A percentile compares a stretch with the other conserved stretches of the same genome.
Conservation (phyloP, 805 yeast genomes). For the Spathaspora arborariae region DNA sequence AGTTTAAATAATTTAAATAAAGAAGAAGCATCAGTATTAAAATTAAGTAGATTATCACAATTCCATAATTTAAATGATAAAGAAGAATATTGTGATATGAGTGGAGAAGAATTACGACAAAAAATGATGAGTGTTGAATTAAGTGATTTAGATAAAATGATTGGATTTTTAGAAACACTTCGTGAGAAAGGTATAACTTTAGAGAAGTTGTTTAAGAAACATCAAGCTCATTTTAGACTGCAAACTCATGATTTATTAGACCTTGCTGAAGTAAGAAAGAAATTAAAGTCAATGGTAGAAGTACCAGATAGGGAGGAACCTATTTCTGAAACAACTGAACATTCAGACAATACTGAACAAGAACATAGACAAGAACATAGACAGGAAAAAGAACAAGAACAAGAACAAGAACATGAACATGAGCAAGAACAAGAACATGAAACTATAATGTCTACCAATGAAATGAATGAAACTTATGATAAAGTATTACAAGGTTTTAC, state of each 20-base stretch:
- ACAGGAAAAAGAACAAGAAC: not conserved
- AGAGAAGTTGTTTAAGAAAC: conserved; percentile 16
- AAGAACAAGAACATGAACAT: not conserved
- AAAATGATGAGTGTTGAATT: conserved; percentile 28
- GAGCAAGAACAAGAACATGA: not conserved
- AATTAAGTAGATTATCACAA: conserved; percentile 26
- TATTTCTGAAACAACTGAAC: too few species aligned
- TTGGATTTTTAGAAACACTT: conserved; percentile 27
- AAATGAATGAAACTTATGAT: conserved; percentile 18
- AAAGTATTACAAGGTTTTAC: conserved; percentile 17
- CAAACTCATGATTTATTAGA: conserved; percentile 10
- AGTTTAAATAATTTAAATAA: conserved; percentile 32
- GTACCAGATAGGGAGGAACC: too few species aligned
- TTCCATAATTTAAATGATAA: conserved; percentile 10
- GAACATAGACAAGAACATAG: not conserved
- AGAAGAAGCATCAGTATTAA: conserved; percentile 42
- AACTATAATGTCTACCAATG: conserved; percentile 1
- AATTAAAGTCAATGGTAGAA: conserved; percentile 10
- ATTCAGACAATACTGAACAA: not conserved
- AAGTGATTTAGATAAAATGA: conserved; percentile 31
- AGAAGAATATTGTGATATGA: conserved; percentile 12
- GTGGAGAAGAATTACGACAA: conserved; percentile 39
- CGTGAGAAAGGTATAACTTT: conserved; percentile 30
- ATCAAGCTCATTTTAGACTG: not conserved
- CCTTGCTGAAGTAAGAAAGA: conserved; percentile 15